A percentile compares a stretch with the other conserved stretches of the same genome.
Conservation (phyloP, 257 asterid genomes). For the Gynochthodes officinalis region DNA sequence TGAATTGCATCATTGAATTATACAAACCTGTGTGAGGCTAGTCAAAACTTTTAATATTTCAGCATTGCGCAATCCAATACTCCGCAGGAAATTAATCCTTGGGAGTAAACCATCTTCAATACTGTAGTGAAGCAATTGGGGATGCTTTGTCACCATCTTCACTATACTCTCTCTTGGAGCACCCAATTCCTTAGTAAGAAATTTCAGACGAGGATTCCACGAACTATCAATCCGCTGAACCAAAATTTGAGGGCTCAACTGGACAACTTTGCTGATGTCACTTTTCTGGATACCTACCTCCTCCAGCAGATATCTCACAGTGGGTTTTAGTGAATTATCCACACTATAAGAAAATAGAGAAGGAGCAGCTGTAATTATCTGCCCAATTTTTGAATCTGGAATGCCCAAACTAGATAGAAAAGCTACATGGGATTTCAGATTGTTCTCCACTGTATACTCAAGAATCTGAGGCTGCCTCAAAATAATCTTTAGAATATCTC, state of each 20-base stretch:
- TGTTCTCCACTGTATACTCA: slow-evolving; percentile 78
- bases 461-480: slow-evolving; percentile 91
- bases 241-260: slow-evolving; percentile 92
- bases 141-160: slow-evolving; percentile 94
- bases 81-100: slow-evolving; percentile 73
- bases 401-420: slow-evolving; percentile 70
- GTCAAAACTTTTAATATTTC: slow-evolving; percentile 81
- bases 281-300: slow-evolving; percentile 78
- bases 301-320: slow-evolving; percentile 73
- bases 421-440: slow-evolving; percentile 80
- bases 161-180: slow-evolving; percentile 86
- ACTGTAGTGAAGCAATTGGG: slow-evolving; percentile 93
- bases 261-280: slow-evolving; percentile 84
- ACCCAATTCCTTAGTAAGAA: slow-evolving; percentile 72
- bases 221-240: slow-evolving; percentile 88
- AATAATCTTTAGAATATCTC: slow-evolving; percentile 71
- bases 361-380: slow-evolving; percentile 77
- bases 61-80: slow-evolving; percentile 71
- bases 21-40: slow-evolving; percentile 82
- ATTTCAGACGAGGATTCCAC: slow-evolving; percentile 71
- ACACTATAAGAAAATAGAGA: slow-evolving; percentile 91
- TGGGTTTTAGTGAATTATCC: slow-evolving; percentile 82
- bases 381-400: slow-evolving; percentile 85
- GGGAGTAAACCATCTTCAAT: slow-evolving; percentile 82
- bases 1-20: slow-evolving; percentile 15